phyloP scores from a whole-genome alignment of 176 grass and related monocot genomes.

The Echinochloa phyllopogon region DNA sequence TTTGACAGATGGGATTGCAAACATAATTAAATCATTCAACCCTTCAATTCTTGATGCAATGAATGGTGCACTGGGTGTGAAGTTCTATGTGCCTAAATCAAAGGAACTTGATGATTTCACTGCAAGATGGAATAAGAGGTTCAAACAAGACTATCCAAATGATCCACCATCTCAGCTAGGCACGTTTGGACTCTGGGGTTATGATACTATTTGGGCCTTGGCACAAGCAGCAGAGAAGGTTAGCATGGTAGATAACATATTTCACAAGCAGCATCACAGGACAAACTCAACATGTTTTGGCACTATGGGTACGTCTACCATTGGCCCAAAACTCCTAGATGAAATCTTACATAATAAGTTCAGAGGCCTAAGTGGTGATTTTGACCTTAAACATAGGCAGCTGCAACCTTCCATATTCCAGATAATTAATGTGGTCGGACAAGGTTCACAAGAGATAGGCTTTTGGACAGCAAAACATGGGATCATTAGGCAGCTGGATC shows the following conservation, averaged over 20 bases:
- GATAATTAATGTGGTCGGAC: constrained; percentile 68
- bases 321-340: constrained; percentile 45
- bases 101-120: constrained; percentile 37
- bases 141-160: constrained; percentile 36
- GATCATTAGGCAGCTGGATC: constrained; percentile 7
- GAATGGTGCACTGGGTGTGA: constrained; percentile 58
- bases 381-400: constrained; percentile 49
- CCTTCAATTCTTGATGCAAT: constrained; percentile 37
- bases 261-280: neutral
- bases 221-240: constrained; percentile 58
- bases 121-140: constrained; percentile 53
- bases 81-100: constrained; percentile 36
- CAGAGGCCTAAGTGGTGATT: constrained; percentile 47
- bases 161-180: constrained; percentile 17
- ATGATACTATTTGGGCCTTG: constrained; percentile 67
- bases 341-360: constrained; percentile 45
- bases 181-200: constrained; percentile 55
- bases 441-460: constrained; percentile 29
- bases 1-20: constrained; percentile 52
- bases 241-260: neutral
- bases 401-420: constrained; percentile 40
- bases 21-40: constrained; percentile 39
- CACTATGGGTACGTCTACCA: constrained; percentile 32
- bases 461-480: constrained; percentile 60
- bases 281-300: constrained; percentile 32